Conservation (phyloP, 805 yeast genomes). For the Candida nemodendra region DNA sequence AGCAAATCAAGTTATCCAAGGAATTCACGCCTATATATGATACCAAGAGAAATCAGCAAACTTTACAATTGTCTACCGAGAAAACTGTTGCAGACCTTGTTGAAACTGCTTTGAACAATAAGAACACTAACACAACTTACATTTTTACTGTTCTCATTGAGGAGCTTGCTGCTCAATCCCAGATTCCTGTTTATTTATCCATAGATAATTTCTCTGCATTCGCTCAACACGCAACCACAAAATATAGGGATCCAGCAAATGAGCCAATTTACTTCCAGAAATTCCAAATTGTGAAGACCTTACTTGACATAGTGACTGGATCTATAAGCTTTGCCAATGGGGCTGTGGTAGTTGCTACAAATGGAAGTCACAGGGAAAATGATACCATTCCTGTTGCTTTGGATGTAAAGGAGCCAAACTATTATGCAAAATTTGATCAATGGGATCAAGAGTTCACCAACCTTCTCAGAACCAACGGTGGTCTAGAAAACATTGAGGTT, state of each 20-base stretch:
- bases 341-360: constrained; percentile 62
- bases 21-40: constrained; percentile 22
- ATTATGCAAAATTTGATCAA: constrained; percentile 48
- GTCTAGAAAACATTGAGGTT: constrained; percentile 36
- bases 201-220: constrained; percentile 74
- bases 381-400: constrained; percentile 62
- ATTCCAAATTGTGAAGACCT: constrained; percentile 59
- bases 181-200: constrained; percentile 61
- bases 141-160: constrained; percentile 54
- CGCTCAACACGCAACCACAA: constrained; percentile 51
- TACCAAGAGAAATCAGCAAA: constrained; percentile 14
- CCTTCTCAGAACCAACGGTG: constrained; percentile 36
- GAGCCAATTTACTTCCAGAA: constrained; percentile 55
- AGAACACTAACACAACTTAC: constrained; percentile 34
- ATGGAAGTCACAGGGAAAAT: constrained; percentile 50
- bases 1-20: constrained; percentile 27
- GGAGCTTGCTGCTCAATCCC: constrained; percentile 52
- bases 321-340: constrained; percentile 53
- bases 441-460: constrained; percentile 58
- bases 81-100: constrained; percentile 46
- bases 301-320: constrained; percentile 57
- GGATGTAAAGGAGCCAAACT: constrained; percentile 44
- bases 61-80: constrained; percentile 11
- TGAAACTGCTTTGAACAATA: constrained; percentile 16
- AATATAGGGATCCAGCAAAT: constrained; percentile 58